A percentile compares a stretch with the other conserved stretches of the same genome.
phyloP scores from a whole-genome alignment of 306 rosid genomes.

The Quercus bicolor region DNA sequence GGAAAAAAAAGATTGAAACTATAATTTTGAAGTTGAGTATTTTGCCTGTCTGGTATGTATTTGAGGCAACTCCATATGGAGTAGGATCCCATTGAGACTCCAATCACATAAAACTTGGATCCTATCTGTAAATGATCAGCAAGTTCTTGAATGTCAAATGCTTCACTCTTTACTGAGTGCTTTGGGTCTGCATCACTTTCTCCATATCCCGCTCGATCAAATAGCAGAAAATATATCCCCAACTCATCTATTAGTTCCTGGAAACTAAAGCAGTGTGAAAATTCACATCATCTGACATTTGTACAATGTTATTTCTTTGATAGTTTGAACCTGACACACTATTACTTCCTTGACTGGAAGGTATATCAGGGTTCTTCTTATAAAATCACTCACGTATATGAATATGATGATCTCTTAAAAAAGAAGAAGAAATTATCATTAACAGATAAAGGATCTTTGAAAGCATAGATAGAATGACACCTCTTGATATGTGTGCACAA shows the following conservation, averaged over 20 bases:
- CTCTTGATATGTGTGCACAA: background rate
- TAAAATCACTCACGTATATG: background rate
- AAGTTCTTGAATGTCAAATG: conserved; percentile 76
- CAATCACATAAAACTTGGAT: conserved; percentile 71
- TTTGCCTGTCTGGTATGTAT: conserved; percentile 80
- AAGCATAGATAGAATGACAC: background rate
- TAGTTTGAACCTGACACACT: conserved; percentile 2
- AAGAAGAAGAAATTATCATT: too few species aligned
- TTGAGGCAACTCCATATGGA: conserved; percentile 88
- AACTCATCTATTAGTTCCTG: conserved; percentile 79
- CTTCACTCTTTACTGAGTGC: conserved; percentile 70
- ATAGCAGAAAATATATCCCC: conserved; percentile 68
- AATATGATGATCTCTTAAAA: background rate
- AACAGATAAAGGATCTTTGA: background rate
- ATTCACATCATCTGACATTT: conserved; percentile 20
- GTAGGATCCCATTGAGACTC: conserved; percentile 90
- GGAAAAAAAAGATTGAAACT: background rate
- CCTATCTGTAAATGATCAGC: conserved; percentile 77
- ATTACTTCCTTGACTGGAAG: background rate
- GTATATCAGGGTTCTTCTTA: conserved; percentile 1
- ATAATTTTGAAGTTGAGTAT: conserved; percentile 14
- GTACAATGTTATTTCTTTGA: background rate
- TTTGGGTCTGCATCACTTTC: conserved; percentile 87
- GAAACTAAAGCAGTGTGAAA: conserved; percentile 34
- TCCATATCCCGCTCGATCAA: conserved; percentile 91